Percentiles rank a stretch among this genome's conserved stretches.
Conservation (phyloP, 139 green algal genomes). For the Chlorella sp. region DNA sequence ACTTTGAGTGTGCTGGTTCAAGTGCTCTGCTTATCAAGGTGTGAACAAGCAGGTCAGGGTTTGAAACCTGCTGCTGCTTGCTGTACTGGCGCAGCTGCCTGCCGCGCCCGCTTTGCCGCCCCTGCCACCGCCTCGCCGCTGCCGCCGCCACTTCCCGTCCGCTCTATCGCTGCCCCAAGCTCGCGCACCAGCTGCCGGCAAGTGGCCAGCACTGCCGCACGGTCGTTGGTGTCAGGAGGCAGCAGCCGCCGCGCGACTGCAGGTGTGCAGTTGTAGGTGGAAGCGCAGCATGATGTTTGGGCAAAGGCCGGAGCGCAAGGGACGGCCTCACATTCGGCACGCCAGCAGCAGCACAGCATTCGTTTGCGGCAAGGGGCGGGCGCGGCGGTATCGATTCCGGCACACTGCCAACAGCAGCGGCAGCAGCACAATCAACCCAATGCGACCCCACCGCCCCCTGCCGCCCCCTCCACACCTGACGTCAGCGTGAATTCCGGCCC, state of each 20-base stretch:
- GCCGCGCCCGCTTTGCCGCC: too few species aligned
- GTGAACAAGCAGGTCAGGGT: too few species aligned
- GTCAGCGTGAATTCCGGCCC: slow-evolving; percentile 17
- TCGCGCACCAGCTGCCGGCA: slow-evolving; percentile 33
- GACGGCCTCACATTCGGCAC: background rate
- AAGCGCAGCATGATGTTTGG: background rate
- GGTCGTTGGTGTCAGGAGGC: slow-evolving; percentile 9
- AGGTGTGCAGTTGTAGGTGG: too few species aligned
- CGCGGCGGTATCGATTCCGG: too few species aligned
- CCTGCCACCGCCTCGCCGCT: too few species aligned
- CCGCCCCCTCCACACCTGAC: background rate
- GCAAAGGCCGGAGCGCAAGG: background rate
- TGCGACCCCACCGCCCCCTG: too few species aligned
- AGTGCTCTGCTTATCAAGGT: too few species aligned
- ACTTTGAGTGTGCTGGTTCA: too few species aligned
- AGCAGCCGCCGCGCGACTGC: slow-evolving; percentile 28
- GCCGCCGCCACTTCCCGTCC: background rate
- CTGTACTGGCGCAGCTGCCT: too few species aligned
- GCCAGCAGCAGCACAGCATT: background rate
- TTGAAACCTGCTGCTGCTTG: too few species aligned
- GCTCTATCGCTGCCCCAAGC: slow-evolving; percentile 64
- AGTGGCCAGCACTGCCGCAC: background rate
- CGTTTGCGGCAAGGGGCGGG: background rate
- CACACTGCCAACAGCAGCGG: too few species aligned
- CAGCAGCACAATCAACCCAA: too few species aligned